These are phyloP conservation scores for Paxillus involutus DNA, from an alignment of 768 basidiomycete genomes.

Conservation along the genomic window DNA sequence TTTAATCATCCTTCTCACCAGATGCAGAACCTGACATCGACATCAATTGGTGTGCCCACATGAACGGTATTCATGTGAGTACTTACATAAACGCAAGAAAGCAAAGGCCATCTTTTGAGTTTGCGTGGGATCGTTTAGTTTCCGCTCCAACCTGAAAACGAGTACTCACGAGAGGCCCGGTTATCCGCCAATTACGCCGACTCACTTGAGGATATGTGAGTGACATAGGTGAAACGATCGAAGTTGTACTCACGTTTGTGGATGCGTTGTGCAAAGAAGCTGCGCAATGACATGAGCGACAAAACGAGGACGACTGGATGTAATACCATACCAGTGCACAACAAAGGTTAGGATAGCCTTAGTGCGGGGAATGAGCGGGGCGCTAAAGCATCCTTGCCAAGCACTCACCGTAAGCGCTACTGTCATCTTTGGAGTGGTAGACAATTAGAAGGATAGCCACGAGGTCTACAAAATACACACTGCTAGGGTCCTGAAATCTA, in stretches of 20 bases:
- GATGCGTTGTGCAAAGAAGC: constrained; percentile 43
- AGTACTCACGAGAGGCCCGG: constrained; percentile 35
- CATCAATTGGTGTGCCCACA: not conserved
- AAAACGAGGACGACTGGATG: not conserved
- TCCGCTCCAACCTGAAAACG: not conserved
- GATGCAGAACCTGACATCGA: constrained; percentile 35
- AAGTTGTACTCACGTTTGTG: constrained; percentile 34
- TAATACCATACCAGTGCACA: constrained; percentile 46
- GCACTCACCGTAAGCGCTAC: constrained; percentile 31
- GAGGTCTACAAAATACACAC: constrained; percentile 13
- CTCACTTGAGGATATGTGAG: constrained; percentile 21
- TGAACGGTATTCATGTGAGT: not conserved
- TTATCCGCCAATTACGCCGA: constrained; percentile 27
- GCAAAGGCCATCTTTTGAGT: constrained; percentile 25
- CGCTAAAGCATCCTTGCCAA: not conserved
- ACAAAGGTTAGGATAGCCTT: constrained; percentile 49
- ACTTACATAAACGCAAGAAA: constrained; percentile 33
- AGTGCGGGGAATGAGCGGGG: constrained; percentile 20
- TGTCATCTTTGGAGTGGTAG: constrained; percentile 21
- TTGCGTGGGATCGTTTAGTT: not conserved
- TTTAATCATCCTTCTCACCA: constrained; percentile 14
- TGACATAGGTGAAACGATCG: not conserved
- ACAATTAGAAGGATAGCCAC: not conserved
- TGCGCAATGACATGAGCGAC: constrained; percentile 6
- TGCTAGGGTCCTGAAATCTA: constrained; percentile 21